Base-by-base conservation (phyloP, 2,329 filamentous ascomycete genomes). In the Alternaria sp. region DNA sequence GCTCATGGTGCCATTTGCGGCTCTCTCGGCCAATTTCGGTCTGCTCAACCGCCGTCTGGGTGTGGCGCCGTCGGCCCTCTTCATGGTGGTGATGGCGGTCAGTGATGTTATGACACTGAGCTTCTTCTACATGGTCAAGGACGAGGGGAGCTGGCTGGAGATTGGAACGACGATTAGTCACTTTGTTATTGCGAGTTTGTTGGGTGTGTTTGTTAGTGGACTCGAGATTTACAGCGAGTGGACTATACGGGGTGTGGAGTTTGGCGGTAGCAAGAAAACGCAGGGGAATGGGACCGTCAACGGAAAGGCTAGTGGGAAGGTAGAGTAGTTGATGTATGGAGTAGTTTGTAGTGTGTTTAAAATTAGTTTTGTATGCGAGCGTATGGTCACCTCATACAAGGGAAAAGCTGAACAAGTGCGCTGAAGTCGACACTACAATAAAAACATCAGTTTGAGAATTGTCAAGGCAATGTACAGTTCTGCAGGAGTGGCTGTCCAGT, bases 81-180 rank as follows among this genome's bases (percentile, higher is more conserved):
- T 98, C 82, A 97, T 97, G 91, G 70, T 80, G 4, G 93, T 97
- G 54, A 97, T 97, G 88, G 92, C 75, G 1, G 88, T 96, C 55
- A 94, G 91, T 64, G 96, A 99, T 77, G 88, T 97, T 53, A 85
- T 98, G 77, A 98, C 96, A 4, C 85, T 99, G 56, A 93, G 96
- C 73, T 99, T 99, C 84, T 99, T 99, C 82, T 99, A 93, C 89
- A 93, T 97, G 73, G 96, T 99, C 49, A 92, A 91, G 74, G 96
- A 99, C 72, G 96, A 99, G 78, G 96, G 96, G 0, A 96, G 91
- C 21, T 99, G 96, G 96, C 82, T 99, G 63, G 96, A 99, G 77
- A 99, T 99, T 77, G 96, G 96, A 30, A 97, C 93, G 26, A 97
- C 93, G 4, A 99, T 99, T 69, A 97, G 89, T 74, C 94, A 98